Percentiles rank a stretch among this genome's conserved stretches.
These are phyloP conservation scores for Lyophyllum shimeji DNA, from an alignment of 768 basidiomycete genomes.

Conservation along the genomic window DNA sequence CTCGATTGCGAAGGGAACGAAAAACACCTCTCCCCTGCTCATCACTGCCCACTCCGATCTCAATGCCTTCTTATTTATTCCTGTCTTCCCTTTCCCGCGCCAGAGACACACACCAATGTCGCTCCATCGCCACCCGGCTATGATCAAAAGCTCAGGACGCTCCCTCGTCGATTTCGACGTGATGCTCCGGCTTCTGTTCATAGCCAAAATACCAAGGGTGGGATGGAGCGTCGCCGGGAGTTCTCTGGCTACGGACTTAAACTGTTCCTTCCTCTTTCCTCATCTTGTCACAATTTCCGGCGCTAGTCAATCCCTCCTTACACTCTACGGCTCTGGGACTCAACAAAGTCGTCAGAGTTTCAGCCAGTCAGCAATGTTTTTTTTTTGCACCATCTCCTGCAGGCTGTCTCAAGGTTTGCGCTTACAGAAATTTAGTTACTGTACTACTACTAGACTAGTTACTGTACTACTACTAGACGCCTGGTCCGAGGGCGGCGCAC, in stretches of 20 bases:
- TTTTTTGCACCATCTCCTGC: too few relatives aligned
- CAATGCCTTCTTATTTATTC: background rate
- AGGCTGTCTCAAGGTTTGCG: too few relatives aligned
- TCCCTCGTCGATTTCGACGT: constrained; percentile 33
- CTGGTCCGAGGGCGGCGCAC: too few relatives aligned
- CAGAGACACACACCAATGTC: constrained; percentile 16
- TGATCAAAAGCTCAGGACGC: constrained; percentile 33
- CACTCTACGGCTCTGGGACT: too few relatives aligned
- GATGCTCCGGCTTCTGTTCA: constrained; percentile 47
- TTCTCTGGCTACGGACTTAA: constrained; percentile 1
- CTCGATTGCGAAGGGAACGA: background rate
- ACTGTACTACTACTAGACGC: too few relatives aligned
- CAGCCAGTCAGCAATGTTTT: too few relatives aligned
- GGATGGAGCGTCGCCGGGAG: constrained; percentile 36
- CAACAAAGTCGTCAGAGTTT: too few relatives aligned
- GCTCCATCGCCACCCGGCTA: constrained; percentile 30
- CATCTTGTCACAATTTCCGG: background rate
- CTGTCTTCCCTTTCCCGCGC: background rate
- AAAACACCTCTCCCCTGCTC: background rate
- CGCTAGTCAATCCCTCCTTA: background rate
- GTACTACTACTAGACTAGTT: too few relatives aligned
- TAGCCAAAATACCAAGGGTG: constrained; percentile 52
- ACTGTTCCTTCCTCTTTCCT: background rate
- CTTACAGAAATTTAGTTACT: too few relatives aligned
- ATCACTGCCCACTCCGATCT: background rate